Evolutionary conservation across 768 basidiomycete species (phyloP), one percentile per base, ranked within the genome.

Genomic region (Tricholoma saponaceum): DNA sequence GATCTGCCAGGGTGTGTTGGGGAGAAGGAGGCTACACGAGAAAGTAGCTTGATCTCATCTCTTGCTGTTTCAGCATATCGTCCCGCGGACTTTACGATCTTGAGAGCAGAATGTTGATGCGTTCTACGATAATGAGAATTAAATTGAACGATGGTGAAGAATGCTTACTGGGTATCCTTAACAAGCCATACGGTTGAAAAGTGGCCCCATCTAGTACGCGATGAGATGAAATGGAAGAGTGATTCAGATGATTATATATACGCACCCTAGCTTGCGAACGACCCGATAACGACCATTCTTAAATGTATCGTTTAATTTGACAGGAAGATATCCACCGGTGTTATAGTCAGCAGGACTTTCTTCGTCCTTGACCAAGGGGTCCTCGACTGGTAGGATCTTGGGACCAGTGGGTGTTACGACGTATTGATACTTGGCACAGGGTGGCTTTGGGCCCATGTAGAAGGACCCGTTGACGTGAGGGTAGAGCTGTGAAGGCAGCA

Each of bases 61-160:
- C 89, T 83, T 26, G 96, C 96, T 4, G 96, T 98, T 70, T 98
- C 95, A 59, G 94, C 92, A 74, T 98, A 98, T 62, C 95, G 87
- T 22, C 86, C 85, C 20, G 94, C 95, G 26, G 95, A 96, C 74
- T 96, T 96, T 73, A 95, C 92, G 56, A 97, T 87, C 72, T 97
- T 97, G 69, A 97, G 83, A 14, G 94, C 94, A 46, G 92, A 92
- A 72, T 95, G 94, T 41, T 83, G 78, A 30, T 82, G 79, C 43
- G 80, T 77, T 6, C 93, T 95, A 64, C 23, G 35, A 20, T 32
- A 52, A 44, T 16, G 46, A n/a, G 28, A 51, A n/a, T 50, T 33
- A 18, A 61, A 60, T 58, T 69, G 56, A 61, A 65, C 26, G 32
- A 46, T 37, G 14, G 14, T 52, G 16, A 50, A 53, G 35, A 58